Evolutionary conservation across 768 basidiomycete genomes (phyloP).

Genomic region (Vararia minispora): DNA sequence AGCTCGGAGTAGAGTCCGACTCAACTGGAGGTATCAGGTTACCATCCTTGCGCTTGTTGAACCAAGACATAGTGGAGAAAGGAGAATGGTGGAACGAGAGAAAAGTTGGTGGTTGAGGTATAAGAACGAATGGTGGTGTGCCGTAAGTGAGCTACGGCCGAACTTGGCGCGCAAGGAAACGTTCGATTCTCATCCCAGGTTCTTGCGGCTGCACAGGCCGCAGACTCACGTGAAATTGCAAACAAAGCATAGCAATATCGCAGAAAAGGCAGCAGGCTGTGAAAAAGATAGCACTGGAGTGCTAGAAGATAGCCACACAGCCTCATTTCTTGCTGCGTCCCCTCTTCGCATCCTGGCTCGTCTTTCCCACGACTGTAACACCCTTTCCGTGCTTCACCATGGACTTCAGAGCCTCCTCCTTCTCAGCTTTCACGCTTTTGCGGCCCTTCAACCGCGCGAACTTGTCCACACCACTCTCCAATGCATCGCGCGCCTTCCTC

Average conservation of each 20-base stretch:
- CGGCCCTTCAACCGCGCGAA: slow-evolving; percentile 43
- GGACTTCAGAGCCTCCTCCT: slow-evolving; percentile 70
- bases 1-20: slow-evolving; percentile 19
- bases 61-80: slow-evolving; percentile 44
- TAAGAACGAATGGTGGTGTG: no score
- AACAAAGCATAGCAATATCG: no score
- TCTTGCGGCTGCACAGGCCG: no score
- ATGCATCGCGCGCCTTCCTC: slow-evolving; percentile 52
- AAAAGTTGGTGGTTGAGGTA: no score
- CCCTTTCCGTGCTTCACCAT: slow-evolving; percentile 80
- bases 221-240: no score
- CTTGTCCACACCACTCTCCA: slow-evolving; percentile 58
- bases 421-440: slow-evolving; percentile 62
- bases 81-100: slow-evolving; percentile 8
- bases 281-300: neutral
- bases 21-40: slow-evolving; percentile 58
- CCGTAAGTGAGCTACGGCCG: no score
- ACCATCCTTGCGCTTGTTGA: slow-evolving; percentile 52
- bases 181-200: no score
- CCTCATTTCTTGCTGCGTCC: slow-evolving; percentile 20
- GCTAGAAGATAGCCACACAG: neutral
- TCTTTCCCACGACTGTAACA: slow-evolving; percentile 80
- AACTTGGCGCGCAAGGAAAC: no score
- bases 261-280: neutral
- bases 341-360: slow-evolving; percentile 27